Percentiles rank a stretch among this genome's conserved stretches.
Evolutionary conservation across 2,329 filamentous ascomycete species (phyloP).

Genomic region (Aspergillus jensenii): DNA sequence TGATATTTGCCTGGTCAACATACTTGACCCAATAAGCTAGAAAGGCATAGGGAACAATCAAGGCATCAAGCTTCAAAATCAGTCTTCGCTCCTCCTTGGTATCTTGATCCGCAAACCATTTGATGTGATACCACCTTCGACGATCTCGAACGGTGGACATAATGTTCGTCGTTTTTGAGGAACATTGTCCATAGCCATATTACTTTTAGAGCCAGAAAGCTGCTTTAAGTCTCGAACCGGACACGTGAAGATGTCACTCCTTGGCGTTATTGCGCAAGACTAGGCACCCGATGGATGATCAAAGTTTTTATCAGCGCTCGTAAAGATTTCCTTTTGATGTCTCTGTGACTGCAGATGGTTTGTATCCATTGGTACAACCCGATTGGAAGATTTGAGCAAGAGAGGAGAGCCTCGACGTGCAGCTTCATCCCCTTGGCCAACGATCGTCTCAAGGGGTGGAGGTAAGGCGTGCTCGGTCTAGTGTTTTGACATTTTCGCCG

Average conservation of each 20-base stretch:
- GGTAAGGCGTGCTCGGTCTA: constrained; percentile 7
- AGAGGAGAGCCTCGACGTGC: not conserved
- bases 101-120: constrained; percentile 54
- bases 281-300: not conserved
- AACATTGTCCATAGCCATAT: not conserved
- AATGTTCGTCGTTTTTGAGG: not conserved
- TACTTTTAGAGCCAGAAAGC: not conserved
- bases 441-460: constrained; percentile 9
- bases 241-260: constrained; percentile 5
- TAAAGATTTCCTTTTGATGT: not conserved
- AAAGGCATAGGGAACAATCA: constrained; percentile 58
- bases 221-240: not conserved
- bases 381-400: not conserved
- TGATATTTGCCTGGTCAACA: constrained; percentile 56
- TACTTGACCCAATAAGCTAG: constrained; percentile 59
- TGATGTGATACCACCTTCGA: constrained; percentile 24
- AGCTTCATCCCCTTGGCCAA: not conserved
- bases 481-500: not conserved
- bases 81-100: constrained; percentile 52
- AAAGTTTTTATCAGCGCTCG: not conserved
- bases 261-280: constrained; percentile 5
- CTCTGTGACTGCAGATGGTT: not conserved
- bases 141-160: constrained; percentile 16
- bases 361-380: not conserved
- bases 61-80: constrained; percentile 56